Conservation (phyloP, 768 basidiomycete species). For the Mrakia blollopis region DNA sequence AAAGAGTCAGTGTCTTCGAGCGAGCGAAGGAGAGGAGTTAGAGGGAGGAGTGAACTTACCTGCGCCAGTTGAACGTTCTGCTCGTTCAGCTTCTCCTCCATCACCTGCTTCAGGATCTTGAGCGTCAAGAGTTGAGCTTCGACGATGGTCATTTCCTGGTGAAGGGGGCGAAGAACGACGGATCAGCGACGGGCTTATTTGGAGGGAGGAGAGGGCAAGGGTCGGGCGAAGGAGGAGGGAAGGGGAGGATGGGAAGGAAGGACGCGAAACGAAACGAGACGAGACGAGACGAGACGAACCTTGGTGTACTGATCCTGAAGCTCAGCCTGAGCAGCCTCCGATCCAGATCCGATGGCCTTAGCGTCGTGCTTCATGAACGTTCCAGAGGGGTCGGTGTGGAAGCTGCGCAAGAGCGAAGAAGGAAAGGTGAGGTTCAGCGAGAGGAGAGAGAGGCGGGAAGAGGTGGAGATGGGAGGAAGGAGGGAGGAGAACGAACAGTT, state of each 20-base stretch:
- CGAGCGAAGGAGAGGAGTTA: neutral
- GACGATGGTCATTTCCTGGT: slow-evolving; percentile 84
- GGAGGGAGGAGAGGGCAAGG: neutral
- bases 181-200: no score
- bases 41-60: slow-evolving; percentile 48
- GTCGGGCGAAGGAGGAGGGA: neutral
- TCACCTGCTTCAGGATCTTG: slow-evolving; percentile 93
- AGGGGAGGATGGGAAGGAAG: neutral
- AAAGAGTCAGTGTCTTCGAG: neutral
- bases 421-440: neutral
- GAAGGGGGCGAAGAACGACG: neutral
- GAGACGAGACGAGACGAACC: slow-evolving; percentile 49
- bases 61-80: slow-evolving; percentile 97
- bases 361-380: slow-evolving; percentile 96
- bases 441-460: neutral
- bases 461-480: neutral
- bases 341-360: slow-evolving; percentile 96
- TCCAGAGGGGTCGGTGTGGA: slow-evolving; percentile 96
- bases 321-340: slow-evolving; percentile 94
- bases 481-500: slow-evolving; percentile 60
- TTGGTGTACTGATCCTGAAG: slow-evolving; percentile 96
- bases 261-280: neutral
- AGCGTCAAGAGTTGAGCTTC: slow-evolving; percentile 84
- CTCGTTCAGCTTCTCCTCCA: slow-evolving; percentile 99
- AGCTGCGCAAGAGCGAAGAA: slow-evolving; percentile 53